Percentiles rank a stretch among this genome's conserved stretches.
These are phyloP conservation scores for Aspergillus luchuensis DNA, from an alignment of 2,329 filamentous ascomycete species.

Conservation along the genomic window DNA sequence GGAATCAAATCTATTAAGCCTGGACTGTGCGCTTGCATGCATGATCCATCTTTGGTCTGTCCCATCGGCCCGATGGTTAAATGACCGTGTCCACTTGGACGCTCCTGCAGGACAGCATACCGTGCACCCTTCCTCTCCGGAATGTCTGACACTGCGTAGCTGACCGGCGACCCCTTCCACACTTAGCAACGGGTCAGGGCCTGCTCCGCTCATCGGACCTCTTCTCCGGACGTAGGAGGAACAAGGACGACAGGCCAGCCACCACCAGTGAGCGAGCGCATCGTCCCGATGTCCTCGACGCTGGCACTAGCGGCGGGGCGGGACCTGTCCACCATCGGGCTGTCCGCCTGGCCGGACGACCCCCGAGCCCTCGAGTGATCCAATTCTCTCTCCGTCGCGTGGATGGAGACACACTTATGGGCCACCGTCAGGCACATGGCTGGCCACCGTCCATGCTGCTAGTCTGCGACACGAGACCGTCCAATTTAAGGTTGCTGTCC, in stretches of 20 bases:
- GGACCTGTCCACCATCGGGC: constrained; percentile 18
- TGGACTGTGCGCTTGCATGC: constrained; percentile 5
- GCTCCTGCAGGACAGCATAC: neutral
- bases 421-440: neutral
- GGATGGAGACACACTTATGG: neutral
- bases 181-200: neutral
- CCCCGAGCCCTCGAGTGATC: constrained; percentile 12
- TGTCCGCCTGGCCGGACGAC: constrained; percentile 23
- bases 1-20: constrained; percentile 2
- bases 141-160: neutral
- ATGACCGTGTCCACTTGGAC: constrained; percentile 1
- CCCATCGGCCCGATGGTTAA: constrained; percentile 2
- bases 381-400: neutral
- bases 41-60: constrained; percentile 5
- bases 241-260: neutral
- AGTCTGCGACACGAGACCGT: neutral
- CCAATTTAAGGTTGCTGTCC: constrained; percentile 7
- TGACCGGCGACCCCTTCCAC: neutral
- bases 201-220: constrained; percentile 15
- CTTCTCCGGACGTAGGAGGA: neutral
- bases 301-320: constrained; percentile 21
- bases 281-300: neutral
- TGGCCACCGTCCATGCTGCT: constrained; percentile 1
- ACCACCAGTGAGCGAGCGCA: neutral
- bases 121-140: neutral